phyloP scores from a whole-genome alignment of 164 flowering plant genomes.

The Malania oleifera region DNA sequence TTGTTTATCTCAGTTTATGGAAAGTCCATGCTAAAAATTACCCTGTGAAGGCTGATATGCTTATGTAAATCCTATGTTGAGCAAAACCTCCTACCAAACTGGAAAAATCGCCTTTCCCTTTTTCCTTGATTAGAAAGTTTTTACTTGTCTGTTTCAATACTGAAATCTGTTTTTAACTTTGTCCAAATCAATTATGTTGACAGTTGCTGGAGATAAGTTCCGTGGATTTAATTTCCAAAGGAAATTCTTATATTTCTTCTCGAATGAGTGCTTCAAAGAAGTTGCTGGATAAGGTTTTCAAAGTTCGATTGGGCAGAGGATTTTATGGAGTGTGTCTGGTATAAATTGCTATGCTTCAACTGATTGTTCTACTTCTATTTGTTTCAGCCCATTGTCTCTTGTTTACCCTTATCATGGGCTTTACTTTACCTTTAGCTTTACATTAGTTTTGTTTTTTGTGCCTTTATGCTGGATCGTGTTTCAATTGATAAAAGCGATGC shows the following conservation, averaged over 20 bases:
- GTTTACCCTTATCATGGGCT: too few relatives aligned
- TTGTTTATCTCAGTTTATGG: too few relatives aligned
- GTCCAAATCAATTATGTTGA: slow-evolving; percentile 3
- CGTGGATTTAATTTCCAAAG: slow-evolving; percentile 47
- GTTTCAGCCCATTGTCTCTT: neutral
- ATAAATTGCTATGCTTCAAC: slow-evolving; percentile 6
- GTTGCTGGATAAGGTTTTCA: slow-evolving; percentile 57
- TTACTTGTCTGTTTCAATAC: neutral
- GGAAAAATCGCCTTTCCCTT: too few relatives aligned
- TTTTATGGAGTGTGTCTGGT: slow-evolving; percentile 95
- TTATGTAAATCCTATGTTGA: too few relatives aligned
- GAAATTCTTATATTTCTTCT: slow-evolving; percentile 35
- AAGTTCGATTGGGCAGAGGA: slow-evolving; percentile 72
- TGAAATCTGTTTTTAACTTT: slow-evolving; percentile 13
- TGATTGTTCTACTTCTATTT: neutral
- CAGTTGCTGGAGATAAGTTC: slow-evolving; percentile 59
- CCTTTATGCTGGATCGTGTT: neutral
- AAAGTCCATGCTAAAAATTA: too few relatives aligned
- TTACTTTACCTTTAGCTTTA: neutral
- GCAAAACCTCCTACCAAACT: too few relatives aligned
- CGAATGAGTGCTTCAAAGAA: slow-evolving; percentile 54
- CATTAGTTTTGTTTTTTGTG: neutral
- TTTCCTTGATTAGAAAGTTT: too few relatives aligned
- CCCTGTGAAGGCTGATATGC: too few relatives aligned
- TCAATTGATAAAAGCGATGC: too few relatives aligned